Percentiles rank a stretch among this genome's conserved stretches.
These are phyloP conservation scores for Acrocalymma vagum DNA, from an alignment of 2,329 filamentous ascomycete species.

Conservation along the genomic window DNA sequence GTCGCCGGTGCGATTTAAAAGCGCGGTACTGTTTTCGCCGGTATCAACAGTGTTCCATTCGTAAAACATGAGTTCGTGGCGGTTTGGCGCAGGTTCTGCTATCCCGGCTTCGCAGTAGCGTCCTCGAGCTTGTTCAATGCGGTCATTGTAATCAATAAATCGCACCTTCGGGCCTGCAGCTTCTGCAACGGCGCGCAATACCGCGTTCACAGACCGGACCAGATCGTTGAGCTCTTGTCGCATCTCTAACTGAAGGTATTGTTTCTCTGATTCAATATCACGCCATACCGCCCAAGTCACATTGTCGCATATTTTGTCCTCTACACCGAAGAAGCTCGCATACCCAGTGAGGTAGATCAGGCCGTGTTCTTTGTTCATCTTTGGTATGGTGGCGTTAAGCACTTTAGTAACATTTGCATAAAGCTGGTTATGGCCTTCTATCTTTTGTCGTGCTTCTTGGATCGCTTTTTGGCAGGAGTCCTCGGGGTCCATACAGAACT, in stretches of 20 bases:
- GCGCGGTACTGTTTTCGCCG: constrained; percentile 26
- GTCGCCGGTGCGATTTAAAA: constrained; percentile 28
- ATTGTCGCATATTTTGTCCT: constrained; percentile 33
- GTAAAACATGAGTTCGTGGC: constrained; percentile 34
- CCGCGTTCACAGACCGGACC: constrained; percentile 31
- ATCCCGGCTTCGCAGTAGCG: constrained; percentile 39
- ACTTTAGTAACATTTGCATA: constrained; percentile 27
- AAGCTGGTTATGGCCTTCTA: constrained; percentile 25
- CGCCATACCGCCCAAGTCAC: constrained; percentile 42
- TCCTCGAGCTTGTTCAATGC: constrained; percentile 21
- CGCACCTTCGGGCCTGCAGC: constrained; percentile 24
- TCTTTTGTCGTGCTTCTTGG: constrained; percentile 21
- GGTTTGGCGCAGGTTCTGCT: constrained; percentile 35
- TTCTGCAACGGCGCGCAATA: constrained; percentile 22
- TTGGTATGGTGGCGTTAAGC: constrained; percentile 26
- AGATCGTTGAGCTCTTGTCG: constrained; percentile 35
- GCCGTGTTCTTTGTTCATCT: constrained; percentile 30
- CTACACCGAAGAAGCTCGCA: constrained; percentile 37
- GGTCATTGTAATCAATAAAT: constrained; percentile 35
- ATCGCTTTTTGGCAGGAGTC: constrained; percentile 34
- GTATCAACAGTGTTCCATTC: constrained; percentile 41
- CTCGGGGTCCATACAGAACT: constrained; percentile 35
- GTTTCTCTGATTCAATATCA: constrained; percentile 26
- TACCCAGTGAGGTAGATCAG: constrained; percentile 41
- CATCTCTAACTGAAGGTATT: constrained; percentile 33